Base-by-base conservation (phyloP, 164 flowering plant species). In the Sedum album region DNA sequence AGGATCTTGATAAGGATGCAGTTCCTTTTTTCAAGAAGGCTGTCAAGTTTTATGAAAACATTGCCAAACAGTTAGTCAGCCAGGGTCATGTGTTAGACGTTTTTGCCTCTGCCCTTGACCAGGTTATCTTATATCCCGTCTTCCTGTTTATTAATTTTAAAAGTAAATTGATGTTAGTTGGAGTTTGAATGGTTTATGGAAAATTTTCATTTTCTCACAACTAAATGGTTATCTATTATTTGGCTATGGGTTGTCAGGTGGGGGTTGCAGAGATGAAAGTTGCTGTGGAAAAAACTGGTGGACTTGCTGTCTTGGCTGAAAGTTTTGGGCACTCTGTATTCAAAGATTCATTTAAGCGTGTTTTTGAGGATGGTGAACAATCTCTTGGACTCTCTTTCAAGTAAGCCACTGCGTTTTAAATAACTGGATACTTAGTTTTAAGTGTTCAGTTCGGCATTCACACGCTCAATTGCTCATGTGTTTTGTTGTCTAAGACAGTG, bases 251-350 rank as follows among this genome's bases (percentile, higher is more conserved):
- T 25, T 46, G 48, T 42, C 69, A 93, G 98, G 98, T 91, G 73
- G 97, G 98, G 70, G 89, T 93, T 70, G 98, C 98, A 60, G 98
- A 93, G 77, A 93, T 93, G 96, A 93, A 93, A 81, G 90, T 91
- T 69, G 82, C 77, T 25, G 86, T 93, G 68, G 98, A 93, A 80
- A 86, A 81, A 76, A 87, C 97, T 39, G 97, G 98, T 79, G 98
- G 98, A 23, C 95, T 93, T 68, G 95, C 88, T 76, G 97, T 91
- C 68, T 81, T 87, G 66, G 78, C 98, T 21, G 98, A 93, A 81
- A 93, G 98, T 82, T 93, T 93, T 82, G 98, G 97, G 26, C 98
- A 91, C 81, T 76, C 95, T 66, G 98, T 93, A 30, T 93, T 91
- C 66, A 93, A 81, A 75, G 96, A 91, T 68, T 91, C 98, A 44